Evolutionary conservation across 1,139 yeast genomes (phyloP), one percentile per base, ranked within the genome.

Genomic region (Lodderomyces oxycetoniae): DNA sequence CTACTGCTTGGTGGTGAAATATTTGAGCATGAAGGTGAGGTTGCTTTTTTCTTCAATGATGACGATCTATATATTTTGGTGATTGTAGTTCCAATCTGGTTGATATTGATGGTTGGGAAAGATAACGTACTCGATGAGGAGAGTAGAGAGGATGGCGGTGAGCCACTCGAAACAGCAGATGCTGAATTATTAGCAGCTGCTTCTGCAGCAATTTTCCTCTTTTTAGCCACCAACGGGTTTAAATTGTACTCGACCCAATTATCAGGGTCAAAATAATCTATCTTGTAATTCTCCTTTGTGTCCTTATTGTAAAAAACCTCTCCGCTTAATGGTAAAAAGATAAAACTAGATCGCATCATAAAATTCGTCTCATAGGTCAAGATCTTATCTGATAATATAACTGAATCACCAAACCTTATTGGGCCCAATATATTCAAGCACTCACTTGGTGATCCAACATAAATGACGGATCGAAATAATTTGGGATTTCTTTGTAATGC

Each of bases 381-480:
- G 19, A 88, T 74, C 45, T 77, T 78, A 40, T 81, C 83, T 47
- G 86, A 81, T 35, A 86, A 66, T 39, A 87, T 57, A 3, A 88
- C 88, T 16, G 82, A 71, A 54, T 88, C 96, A 15, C 95, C 95
- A 44, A 70, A 77, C 42, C 95, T 59, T 2, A 87, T 59, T 0
- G 96, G 96, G 0, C 96, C 96, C 35, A 88, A 57, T 32, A 87
- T 84, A 49, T 86, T 87, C 10, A 89, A 77, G 55, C 96, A 87
- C 48, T 85, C 87, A 23, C 79, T 67, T 2, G 96, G 96, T 0
- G 78, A 74, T 1, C 96, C 96, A 2, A 77, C 93, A 49, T 86
- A 88, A 2, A 88, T 55, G 1, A 88, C 49, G 0, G 91, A 89
- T 40, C 91, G 63, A 49, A 88, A 73, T 28, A 86, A 56, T 8